phyloP scores from a whole-genome alignment of 306 rosid genomes.

The Quercus rubra region DNA sequence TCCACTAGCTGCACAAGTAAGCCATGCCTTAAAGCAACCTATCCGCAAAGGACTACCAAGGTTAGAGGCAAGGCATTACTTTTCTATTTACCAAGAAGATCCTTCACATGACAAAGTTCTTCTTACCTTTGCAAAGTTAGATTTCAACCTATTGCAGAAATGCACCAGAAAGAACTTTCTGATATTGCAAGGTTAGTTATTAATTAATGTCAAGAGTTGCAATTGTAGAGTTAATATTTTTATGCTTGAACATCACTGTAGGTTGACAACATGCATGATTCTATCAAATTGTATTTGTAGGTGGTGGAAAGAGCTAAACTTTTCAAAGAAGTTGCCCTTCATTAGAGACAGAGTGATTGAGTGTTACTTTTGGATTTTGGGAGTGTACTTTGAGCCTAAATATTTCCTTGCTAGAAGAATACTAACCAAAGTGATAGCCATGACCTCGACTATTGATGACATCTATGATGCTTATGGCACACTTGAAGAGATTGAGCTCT shows the following conservation, averaged over 20 bases:
- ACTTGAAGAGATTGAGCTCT: conserved; percentile 36
- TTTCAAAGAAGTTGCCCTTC: conserved; percentile 20
- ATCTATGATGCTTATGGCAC: conserved; percentile 42
- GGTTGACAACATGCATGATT: background rate
- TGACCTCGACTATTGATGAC: conserved; percentile 32
- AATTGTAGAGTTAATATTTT: background rate
- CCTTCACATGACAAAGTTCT: background rate
- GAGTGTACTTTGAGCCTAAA: conserved; percentile 26
- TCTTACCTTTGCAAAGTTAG: conserved; percentile 20
- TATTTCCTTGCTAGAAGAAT: conserved; percentile 18
- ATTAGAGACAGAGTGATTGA: conserved; percentile 38
- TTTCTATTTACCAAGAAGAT: conserved; percentile 13
- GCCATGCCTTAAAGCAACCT: conserved; percentile 18
- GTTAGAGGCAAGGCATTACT: conserved; percentile 3
- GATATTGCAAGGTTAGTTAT: conserved; percentile 1
- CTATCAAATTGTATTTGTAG: background rate
- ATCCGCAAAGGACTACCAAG: conserved; percentile 16
- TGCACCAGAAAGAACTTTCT: conserved; percentile 18
- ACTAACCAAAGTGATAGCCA: conserved; percentile 14
- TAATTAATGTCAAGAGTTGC: background rate
- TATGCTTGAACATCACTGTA: background rate
- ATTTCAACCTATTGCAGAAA: conserved; percentile 27
- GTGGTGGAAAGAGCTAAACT: conserved; percentile 44
- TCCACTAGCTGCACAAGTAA: conserved; percentile 25
- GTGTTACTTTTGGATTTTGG: conserved; percentile 6